These are phyloP conservation scores for Annulohypoxylon moriforme DNA, from an alignment of 495 filamentous ascomycete genomes.

Conservation along the genomic window DNA sequence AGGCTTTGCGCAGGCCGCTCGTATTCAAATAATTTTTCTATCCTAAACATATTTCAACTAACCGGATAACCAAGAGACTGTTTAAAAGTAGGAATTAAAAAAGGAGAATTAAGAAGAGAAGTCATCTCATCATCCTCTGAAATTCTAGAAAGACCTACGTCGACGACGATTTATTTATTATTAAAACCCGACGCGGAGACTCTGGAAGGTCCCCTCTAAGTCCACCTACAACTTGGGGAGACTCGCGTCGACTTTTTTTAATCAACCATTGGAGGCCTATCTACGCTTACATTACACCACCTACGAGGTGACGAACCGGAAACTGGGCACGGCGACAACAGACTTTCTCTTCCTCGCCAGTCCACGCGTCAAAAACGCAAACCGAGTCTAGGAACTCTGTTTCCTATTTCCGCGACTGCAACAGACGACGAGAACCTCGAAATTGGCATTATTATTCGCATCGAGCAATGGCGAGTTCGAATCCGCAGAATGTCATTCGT, in stretches of 20 bases:
- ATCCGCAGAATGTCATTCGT: slow-evolving; percentile 53
- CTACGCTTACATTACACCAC: slow-evolving; percentile 34
- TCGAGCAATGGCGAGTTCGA: slow-evolving; percentile 49
- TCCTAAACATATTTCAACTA: slow-evolving; percentile 25
- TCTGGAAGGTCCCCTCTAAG: slow-evolving; percentile 1
- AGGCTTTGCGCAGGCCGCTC: slow-evolving; percentile 34
- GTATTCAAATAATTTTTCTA: slow-evolving; percentile 45
- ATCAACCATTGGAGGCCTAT: slow-evolving; percentile 18
- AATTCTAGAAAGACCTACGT: slow-evolving; percentile 14
- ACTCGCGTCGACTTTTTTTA: slow-evolving; percentile 35
- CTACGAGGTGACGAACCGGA: slow-evolving; percentile 30
- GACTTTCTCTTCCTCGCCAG: slow-evolving; percentile 19
- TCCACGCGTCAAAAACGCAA: slow-evolving; percentile 29
- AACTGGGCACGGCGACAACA: slow-evolving; percentile 27
- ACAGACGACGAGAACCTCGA: slow-evolving; percentile 15
- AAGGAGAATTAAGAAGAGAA: slow-evolving; percentile 8
- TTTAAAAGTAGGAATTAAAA: slow-evolving; percentile 12
- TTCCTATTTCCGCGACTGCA: slow-evolving; percentile 29
- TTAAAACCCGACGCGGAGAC: slow-evolving; percentile 13
- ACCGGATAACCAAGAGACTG: slow-evolving; percentile 12
- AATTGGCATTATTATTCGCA: slow-evolving; percentile 35
- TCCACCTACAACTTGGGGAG: slow-evolving; percentile 19
- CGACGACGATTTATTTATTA: slow-evolving; percentile 18
- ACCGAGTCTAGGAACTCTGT: slow-evolving; percentile 20
- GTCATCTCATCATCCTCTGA: neutral